Percentiles rank a stretch among this genome's conserved stretches.
These are phyloP conservation scores for Cephaloascus fragrans DNA, from an alignment of 805 yeast species.

Conservation along the genomic window DNA sequence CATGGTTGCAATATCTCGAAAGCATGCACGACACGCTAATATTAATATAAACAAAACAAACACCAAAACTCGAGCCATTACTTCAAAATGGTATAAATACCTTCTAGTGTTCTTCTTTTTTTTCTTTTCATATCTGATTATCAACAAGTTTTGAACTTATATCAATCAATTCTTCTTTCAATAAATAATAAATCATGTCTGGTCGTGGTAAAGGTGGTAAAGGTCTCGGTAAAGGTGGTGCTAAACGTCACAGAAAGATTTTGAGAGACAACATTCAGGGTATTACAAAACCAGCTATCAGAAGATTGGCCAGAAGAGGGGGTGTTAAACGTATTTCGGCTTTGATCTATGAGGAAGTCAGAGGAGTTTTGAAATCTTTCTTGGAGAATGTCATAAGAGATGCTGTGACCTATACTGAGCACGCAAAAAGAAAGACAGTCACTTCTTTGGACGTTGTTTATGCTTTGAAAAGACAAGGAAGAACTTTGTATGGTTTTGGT, in stretches of 20 bases:
- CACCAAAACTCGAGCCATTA: too few species aligned
- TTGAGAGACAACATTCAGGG: constrained; percentile 99
- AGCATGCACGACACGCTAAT: too few species aligned
- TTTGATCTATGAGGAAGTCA: constrained; percentile 96
- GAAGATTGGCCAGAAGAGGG: constrained; percentile 99
- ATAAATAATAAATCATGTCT: constrained; percentile 59
- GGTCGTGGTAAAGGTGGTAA: constrained; percentile 99
- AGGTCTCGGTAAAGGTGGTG: constrained; percentile 99
- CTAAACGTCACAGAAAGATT: constrained; percentile 99
- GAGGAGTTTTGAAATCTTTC: constrained; percentile 93
- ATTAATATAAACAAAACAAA: too few species aligned
- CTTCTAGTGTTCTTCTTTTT: too few species aligned
- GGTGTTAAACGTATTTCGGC: constrained; percentile 99
- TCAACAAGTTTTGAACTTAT: too few species aligned
- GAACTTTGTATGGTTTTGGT: constrained; percentile 99
- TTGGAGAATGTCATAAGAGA: constrained; percentile 97
- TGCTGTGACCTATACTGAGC: constrained; percentile 99
- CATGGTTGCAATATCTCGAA: too few species aligned
- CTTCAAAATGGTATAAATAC: too few species aligned
- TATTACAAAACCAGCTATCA: constrained; percentile 98
- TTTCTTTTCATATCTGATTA: too few species aligned
- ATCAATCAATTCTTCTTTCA: too few species aligned
- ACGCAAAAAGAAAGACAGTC: constrained; percentile 99
- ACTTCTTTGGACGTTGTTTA: constrained; percentile 97
- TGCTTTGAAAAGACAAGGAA: constrained; percentile 99